phyloP scores from a whole-genome alignment of 306 rosid species.

The Dalbergia cultrata region DNA sequence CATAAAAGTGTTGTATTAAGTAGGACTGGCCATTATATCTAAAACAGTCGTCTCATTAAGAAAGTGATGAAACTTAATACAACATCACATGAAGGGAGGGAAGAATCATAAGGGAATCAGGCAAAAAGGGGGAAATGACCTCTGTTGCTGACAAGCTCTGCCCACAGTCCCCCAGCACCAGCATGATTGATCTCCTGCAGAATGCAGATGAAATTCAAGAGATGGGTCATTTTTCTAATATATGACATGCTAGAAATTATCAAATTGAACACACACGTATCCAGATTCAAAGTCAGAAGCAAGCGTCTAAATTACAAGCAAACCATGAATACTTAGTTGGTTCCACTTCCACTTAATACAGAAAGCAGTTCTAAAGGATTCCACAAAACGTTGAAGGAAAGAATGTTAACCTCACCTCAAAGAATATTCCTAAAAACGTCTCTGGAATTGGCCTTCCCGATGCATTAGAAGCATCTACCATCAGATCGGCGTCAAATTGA shows the following conservation, averaged over 20 bases:
- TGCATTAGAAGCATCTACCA: no score
- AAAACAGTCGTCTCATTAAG: no score
- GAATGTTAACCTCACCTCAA: background rate
- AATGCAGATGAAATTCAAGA: slow-evolving; percentile 40
- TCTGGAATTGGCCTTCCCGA: no score
- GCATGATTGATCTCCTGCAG: slow-evolving; percentile 65
- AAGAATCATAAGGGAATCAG: no score
- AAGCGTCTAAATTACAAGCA: background rate
- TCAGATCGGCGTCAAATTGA: no score
- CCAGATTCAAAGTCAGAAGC: no score
- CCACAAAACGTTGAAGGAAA: background rate
- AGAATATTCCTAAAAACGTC: no score
- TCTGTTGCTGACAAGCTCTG: slow-evolving; percentile 63
- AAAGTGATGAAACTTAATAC: no score
- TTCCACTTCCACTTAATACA: background rate
- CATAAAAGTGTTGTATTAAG: no score
- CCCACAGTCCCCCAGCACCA: slow-evolving; percentile 64
- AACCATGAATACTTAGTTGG: background rate
- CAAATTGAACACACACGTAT: slow-evolving; percentile 1
- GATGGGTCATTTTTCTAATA: slow-evolving; percentile 19
- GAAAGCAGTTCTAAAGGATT: background rate
- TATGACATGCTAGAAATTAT: background rate
- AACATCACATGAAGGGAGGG: no score
- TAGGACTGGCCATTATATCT: no score
- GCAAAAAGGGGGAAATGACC: slow-evolving; percentile 41